Evolutionary conservation across 2,329 filamentous ascomycete species (phyloP).

Genomic region (Colletotrichum australisinense): DNA sequence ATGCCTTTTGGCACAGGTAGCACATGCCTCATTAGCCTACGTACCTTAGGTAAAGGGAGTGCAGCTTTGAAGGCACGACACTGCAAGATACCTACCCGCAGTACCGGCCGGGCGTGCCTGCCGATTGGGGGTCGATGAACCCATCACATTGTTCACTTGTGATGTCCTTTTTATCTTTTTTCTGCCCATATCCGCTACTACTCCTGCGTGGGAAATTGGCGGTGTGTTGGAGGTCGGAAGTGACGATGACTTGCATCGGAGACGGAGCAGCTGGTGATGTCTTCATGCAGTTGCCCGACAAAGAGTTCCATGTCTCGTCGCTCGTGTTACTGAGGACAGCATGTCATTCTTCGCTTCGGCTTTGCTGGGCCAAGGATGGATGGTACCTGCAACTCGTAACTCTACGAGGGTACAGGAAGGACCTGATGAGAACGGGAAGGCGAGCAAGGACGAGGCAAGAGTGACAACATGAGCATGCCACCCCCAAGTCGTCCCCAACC

Average conservation of each 20-base stretch:
- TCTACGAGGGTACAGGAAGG: background rate
- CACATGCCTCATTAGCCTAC: background rate
- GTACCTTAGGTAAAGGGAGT: background rate
- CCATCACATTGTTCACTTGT: constrained; percentile 12
- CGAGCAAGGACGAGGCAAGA: background rate
- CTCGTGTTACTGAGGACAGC: background rate
- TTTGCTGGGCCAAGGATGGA: background rate
- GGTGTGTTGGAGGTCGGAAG: constrained; percentile 19
- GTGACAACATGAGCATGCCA: background rate
- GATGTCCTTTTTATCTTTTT: background rate
- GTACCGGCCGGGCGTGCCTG: constrained; percentile 13
- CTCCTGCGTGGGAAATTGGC: constrained; percentile 1
- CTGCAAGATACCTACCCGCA: background rate
- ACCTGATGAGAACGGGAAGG: background rate
- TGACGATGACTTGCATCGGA: constrained; percentile 31
- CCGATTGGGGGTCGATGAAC: constrained; percentile 6
- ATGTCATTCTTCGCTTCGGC: background rate
- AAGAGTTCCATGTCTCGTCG: background rate
- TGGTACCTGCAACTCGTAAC: too few species aligned
- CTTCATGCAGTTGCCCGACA: constrained; percentile 3
- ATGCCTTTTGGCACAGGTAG: background rate
- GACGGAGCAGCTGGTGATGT: constrained; percentile 14
- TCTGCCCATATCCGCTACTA: constrained; percentile 11
- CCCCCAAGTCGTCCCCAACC: background rate
- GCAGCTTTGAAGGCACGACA: background rate